Evolutionary conservation across 352 stramenopile genomes (phyloP).

Genomic region (Globisporangium lucens): DNA sequence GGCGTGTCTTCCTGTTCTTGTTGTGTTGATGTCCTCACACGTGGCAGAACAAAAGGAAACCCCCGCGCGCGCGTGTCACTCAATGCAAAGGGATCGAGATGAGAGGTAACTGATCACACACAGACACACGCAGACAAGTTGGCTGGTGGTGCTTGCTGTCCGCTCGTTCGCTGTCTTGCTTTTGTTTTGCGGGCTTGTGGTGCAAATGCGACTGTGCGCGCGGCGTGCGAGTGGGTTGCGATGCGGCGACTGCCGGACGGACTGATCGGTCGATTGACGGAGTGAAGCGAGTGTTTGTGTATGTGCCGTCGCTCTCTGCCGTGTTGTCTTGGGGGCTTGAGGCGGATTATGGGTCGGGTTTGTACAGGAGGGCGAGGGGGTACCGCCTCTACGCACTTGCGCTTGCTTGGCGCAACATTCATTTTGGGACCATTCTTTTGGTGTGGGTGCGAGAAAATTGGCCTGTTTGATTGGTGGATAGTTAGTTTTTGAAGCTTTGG

Average conservation of each 20-base stretch:
- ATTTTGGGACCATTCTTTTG: too few species aligned
- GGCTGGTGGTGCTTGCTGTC: not conserved
- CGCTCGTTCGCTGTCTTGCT: too few species aligned
- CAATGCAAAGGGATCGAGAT: not conserved
- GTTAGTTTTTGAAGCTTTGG: too few species aligned
- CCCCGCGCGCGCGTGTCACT: not conserved
- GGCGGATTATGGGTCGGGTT: not conserved
- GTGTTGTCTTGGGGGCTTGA: not conserved
- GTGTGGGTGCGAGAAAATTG: not conserved
- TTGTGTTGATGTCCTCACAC: not conserved
- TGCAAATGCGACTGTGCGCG: not conserved
- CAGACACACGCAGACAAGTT: not conserved
- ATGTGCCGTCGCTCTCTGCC: conserved; percentile 1
- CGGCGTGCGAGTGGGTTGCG: not conserved
- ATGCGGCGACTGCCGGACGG: not conserved
- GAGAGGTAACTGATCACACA: not conserved
- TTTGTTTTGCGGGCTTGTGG: not conserved
- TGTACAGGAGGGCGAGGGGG: not conserved
- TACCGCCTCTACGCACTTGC: not conserved
- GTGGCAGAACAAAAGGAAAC: conserved; percentile 1
- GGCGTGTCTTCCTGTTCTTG: not conserved
- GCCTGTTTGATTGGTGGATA: conserved; percentile 5
- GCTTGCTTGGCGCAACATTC: not conserved
- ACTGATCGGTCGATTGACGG: not conserved
- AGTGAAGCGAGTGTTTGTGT: not conserved